Base-by-base conservation (phyloP, 345 rosid species). In the Nasturtium officinale region DNA sequence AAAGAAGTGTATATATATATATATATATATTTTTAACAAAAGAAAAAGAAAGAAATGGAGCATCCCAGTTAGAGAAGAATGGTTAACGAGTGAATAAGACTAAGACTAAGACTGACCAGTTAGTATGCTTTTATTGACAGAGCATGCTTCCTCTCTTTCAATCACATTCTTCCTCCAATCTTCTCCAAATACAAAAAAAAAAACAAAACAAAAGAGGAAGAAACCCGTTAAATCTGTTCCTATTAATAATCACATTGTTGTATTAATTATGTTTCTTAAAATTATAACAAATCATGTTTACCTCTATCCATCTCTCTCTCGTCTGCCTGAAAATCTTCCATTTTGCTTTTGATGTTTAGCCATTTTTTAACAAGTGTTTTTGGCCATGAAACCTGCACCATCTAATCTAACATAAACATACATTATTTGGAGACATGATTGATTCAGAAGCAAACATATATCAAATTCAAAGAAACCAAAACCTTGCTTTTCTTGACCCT, bases 281-380 rank as follows among this genome's bases (percentile, higher is more conserved):
- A 48, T 18, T 18, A 3, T 3, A 48, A n/a, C 9, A 33, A 7
- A 46, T 7, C 52, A 46, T 16, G 61, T 9, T 25, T 25, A 56
- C 77, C 61, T 50, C 47, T 65, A 20, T 67, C 46, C 15, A 60
- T 3, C 54, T 60, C 66, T 59, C 46, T 46, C 51, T 67, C 89
- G 59, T 89, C 96, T 7, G 97, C 97, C 67, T 77, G 56, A 37
- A 78, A 78, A 76, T 91, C 96, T 74, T 91, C 89, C 32, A 85
- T 81, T 83, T 87, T 91, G 83, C 79, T 86, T 82, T 78, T 91
- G 82, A 88, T 95, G 75, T 87, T 88, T 69, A 95, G 85, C 99
- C 96, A 95, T 83, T 95, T 95, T 85, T 87, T 95, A 69, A 91
- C 94, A 85, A 93, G 79, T 77, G 90, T 86, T 87, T 86, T 95